Base-by-base conservation (phyloP, 2,329 filamentous ascomycete species). In the Hymenoscyphus fraxineus region DNA sequence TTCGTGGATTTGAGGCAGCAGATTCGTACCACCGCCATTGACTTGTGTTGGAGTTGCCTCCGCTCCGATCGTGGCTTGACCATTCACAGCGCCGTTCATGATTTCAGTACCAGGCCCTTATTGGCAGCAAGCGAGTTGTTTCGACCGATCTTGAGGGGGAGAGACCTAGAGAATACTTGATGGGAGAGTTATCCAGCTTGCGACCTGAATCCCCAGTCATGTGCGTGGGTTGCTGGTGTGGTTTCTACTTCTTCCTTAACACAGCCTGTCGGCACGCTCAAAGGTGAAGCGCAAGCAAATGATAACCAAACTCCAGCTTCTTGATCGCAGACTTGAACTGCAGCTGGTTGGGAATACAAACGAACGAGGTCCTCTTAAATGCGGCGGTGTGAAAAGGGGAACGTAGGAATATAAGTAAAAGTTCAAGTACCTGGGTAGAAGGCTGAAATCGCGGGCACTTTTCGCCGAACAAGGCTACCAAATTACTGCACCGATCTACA, bases 1-100 rank as follows among this genome's bases (percentile, higher is more conserved):
- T 73, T 91, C 85, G 73, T 92, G 86, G 69, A 98, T 95, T 75
- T 85, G 86, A 60, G 85, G 79, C 60, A 92, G 82, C 61, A 84
- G 76, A 40, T 78, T 78, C 66, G 77, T 75, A 69, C 75, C 77
- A 67, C 76, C 75, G 68, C 77, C 76, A 70, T 77, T 77, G 65
- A 72, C 73, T 63, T 74, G 73, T 67, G 56, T 47, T 57, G 47
- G 51, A 40, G 54, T 58, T 57, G 65, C 67, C 51, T 64, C 62
- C 40, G 62, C 56, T 22, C 51, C 35, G 56, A 27, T 59, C 54
- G 62, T 66, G 51, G 35, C 65, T 31, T 70, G 68, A 31, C 63
- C 68, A 60, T 71, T 72, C 59, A 68, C 60, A 60, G 70, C 65
- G 58, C 66, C 65, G 67, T 73, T 72, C 73, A 74, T 73, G 38